Conservation (phyloP, 164 flowering plant species). For the Umbilicus rupestris region DNA sequence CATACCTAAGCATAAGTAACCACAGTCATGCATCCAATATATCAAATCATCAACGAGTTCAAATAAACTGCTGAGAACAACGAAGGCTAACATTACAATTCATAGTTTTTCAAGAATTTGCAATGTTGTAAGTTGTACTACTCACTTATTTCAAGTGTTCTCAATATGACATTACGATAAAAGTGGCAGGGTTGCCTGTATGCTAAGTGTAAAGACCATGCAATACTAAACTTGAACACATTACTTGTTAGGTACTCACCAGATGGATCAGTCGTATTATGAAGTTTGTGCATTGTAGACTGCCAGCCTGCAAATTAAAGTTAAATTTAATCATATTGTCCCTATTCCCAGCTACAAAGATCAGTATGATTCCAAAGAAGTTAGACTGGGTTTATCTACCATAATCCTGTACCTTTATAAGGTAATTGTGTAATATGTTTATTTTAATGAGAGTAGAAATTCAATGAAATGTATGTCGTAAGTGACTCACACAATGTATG, state of each 20-base stretch:
- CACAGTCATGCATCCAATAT: too few species aligned
- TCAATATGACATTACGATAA: neutral
- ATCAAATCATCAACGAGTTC: too few species aligned
- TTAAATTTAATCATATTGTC: neutral
- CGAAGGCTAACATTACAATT: neutral
- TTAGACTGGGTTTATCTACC: neutral
- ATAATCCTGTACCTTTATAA: too few species aligned
- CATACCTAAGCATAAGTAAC: neutral
- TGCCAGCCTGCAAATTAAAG: neutral
- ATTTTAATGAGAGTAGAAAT: too few species aligned
- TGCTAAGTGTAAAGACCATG: neutral
- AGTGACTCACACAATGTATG: too few species aligned
- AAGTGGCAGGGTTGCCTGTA: neutral
- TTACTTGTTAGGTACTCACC: neutral
- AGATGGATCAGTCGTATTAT: neutral
- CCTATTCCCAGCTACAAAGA: neutral
- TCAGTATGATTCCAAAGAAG: neutral
- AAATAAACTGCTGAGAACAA: too few species aligned
- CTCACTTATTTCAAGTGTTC: neutral
- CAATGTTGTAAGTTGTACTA: neutral
- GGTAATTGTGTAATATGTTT: too few species aligned
- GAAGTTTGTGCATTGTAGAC: slow-evolving; percentile 1
- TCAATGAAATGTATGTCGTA: too few species aligned
- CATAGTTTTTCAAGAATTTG: neutral
- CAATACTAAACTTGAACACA: neutral